Evolutionary conservation across 805 yeast genomes (phyloP).

Genomic region (Hyphopichia homilentoma): DNA sequence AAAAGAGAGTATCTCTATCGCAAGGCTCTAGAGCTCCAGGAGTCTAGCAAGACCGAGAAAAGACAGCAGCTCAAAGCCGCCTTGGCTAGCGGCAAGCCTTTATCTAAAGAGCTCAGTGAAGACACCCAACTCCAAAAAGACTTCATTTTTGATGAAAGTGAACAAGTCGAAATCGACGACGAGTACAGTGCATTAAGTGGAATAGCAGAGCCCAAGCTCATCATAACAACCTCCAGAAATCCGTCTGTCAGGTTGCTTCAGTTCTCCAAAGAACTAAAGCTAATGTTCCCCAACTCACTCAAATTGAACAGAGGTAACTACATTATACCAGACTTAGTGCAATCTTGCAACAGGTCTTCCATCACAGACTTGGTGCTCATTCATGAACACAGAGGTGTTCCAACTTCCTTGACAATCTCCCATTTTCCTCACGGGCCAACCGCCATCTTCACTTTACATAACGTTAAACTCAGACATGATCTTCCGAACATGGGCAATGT

Average conservation of each 20-base stretch:
- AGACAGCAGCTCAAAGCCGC: constrained; percentile 85
- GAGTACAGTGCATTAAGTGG: constrained; percentile 90
- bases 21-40: constrained; percentile 87
- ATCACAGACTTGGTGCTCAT: constrained; percentile 80
- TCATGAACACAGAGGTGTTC: constrained; percentile 98
- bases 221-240: constrained; percentile 91
- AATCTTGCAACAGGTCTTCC: constrained; percentile 76
- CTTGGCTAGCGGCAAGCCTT: constrained; percentile 84
- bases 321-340: constrained; percentile 77
- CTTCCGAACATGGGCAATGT: constrained; percentile 80
- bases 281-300: constrained; percentile 85
- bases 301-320: constrained; percentile 92
- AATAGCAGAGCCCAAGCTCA: constrained; percentile 80
- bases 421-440: constrained; percentile 99
- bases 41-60: constrained; percentile 78
- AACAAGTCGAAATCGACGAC: constrained; percentile 72
- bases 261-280: constrained; percentile 87
- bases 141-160: constrained; percentile 81
- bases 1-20: constrained; percentile 90
- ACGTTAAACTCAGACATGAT: constrained; percentile 93
- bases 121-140: constrained; percentile 79
- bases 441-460: constrained; percentile 88
- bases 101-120: constrained; percentile 87
- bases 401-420: constrained; percentile 85
- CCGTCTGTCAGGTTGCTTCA: constrained; percentile 84